Evolutionary conservation across 129 eudicot genomes (phyloP), one percentile per base, ranked within the genome.

Genomic region (Solidago caesia): DNA sequence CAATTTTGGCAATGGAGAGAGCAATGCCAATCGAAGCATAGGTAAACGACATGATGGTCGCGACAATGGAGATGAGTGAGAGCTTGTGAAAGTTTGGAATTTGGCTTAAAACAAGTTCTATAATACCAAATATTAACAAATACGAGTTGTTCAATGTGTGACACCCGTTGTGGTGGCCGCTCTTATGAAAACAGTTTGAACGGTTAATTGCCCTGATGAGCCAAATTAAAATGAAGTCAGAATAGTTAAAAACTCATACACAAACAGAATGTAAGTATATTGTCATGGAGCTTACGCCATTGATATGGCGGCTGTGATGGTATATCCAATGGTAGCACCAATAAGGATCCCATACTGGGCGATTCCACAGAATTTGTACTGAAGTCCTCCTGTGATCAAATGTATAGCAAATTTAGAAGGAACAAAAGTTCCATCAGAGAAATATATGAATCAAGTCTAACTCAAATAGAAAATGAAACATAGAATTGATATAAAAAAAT

Each of bases 1-100:
- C 80, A 56, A 89, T 72, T 77, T 87, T 84, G 47, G 89, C 82
- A 25, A 89, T 44, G 39, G 86, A 79, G 44, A 89, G 88, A 16
- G 81, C 92, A 14, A 87, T 64, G 13, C 92, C 96, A 45, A 89
- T 89, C 5, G 81, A 74, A 5, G 93, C 75, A 74, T 90, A 90
- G 5, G 81, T 74, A 33, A 87, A 90, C 12, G 96, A 90, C 93
- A 87, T 90, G 56, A 87, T 14, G n/a, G 91, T 87, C 4, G 96
- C 96, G 33, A 84, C 73, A 12, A 84, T 43, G 10, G 93, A 90
- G 70, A 90, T 87, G 57, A 67, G 16, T 1, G 96, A 85, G 4
- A 90, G 74, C 74, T 87, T 80, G 74, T 90, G 86, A 39, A 87
- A 85, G 69, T 87, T 78, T 2, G 88, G 96, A 10, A 90, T 84